Evolutionary conservation across 2,329 filamentous ascomycete species (phyloP), one percentile per base, ranked within the genome.

Genomic region (Claviceps sp.): DNA sequence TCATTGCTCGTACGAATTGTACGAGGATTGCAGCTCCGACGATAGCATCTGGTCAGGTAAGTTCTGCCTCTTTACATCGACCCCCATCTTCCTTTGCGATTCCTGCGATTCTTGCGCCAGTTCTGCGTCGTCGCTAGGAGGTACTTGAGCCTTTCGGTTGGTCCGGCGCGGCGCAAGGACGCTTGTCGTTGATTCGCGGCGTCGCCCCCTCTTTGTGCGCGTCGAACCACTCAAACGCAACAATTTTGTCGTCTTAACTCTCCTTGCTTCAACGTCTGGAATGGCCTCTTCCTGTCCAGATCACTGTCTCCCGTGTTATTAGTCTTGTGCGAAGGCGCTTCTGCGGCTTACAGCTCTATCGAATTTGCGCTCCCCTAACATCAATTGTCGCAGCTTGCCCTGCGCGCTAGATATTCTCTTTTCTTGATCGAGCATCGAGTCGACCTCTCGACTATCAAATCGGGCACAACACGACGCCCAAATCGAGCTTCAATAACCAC

Each of bases 1-100:
- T 49, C 40, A 56, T 53, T 26, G 43, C 50, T 52, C 40, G 54
- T 39, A 44, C 49, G 24, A 47, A 43, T 40, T 26, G 44, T 26
- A 7, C 44, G 42, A 34, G 26, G 17, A n/a, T 22, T 38, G 38
- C 34, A 46, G 39, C 48, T 34, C 44, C 50, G 41, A 53, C 44
- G 24, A 30, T 34, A 41, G 47, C 47, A 49, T 34, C 30, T 22
- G 17, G 14, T 34, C 5, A 26, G 14, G 16, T 46, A 3, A 42
- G 14, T 40, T 8, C 19, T 38, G 10, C 16, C 19, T 43, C 38
- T 47, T 38, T 14, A 3, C 13, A 5, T 19, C 4, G 26, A 11
- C 11, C 17, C 39, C 11, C 30, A 26, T 39, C 19, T 17, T 38
- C 16, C 10, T 48, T 14, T 5, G n/a, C 41, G 11, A 11, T 43